Evolutionary conservation across 305 asterid genomes (phyloP).

Genomic region (Euphrasia arctica): DNA sequence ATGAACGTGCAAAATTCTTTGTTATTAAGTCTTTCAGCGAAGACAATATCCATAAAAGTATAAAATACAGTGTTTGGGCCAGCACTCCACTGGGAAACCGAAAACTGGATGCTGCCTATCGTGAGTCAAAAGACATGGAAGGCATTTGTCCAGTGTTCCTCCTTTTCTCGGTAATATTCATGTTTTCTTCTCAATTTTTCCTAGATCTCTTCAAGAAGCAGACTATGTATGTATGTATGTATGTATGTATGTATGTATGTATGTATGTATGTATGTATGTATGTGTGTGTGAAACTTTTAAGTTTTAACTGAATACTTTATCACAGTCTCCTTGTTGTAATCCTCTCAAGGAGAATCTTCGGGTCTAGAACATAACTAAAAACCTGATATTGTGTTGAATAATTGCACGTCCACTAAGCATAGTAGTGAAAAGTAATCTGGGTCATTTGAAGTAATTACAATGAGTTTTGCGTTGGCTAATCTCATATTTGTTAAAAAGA

Average conservation of each 20-base stretch:
- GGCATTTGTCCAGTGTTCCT: constrained; percentile 77
- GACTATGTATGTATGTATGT: not conserved
- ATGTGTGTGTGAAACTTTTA: too few relatives aligned
- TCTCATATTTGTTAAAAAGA: constrained; percentile 5
- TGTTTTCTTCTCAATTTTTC: constrained; percentile 13
- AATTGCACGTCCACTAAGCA: not conserved
- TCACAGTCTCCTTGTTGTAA: constrained; percentile 4
- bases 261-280: not conserved
- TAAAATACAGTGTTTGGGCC: constrained; percentile 90
- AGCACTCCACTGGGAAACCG: constrained; percentile 97
- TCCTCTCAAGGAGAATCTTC: constrained; percentile 14
- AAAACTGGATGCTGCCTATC: constrained; percentile 90
- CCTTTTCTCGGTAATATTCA: constrained; percentile 71
- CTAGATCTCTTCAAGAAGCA: constrained; percentile 9
- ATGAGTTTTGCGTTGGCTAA: constrained; percentile 1
- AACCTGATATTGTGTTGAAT: constrained; percentile 14
- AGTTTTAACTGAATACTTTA: constrained; percentile 8
- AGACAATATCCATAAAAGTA: constrained; percentile 95
- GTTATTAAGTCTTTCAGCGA: constrained; percentile 97
- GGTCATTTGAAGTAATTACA: constrained; percentile 4
- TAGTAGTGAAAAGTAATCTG: not conserved
- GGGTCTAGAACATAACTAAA: not conserved
- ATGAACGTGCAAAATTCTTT: constrained; percentile 74
- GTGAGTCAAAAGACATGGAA: constrained; percentile 63
- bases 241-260: too few relatives aligned